Evolutionary conservation across 768 basidiomycete species (phyloP).

Genomic region (Auricularia heimuer): DNA sequence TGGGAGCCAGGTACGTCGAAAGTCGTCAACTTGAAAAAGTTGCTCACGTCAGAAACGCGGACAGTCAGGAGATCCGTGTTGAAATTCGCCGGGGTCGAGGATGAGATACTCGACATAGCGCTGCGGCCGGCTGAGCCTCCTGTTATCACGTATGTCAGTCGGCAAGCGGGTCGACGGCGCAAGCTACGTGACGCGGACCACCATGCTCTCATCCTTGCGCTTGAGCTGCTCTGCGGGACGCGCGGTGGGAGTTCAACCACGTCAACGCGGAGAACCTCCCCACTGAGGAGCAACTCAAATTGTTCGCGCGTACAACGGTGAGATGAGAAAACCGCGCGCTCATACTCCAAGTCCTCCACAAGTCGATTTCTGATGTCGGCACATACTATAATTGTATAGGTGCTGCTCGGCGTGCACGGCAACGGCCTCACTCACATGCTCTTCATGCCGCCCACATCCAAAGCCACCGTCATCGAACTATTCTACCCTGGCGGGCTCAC

Average conservation of each 20-base stretch:
- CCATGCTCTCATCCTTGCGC: constrained; percentile 32
- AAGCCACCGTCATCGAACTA: constrained; percentile 29
- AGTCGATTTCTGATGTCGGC: too few relatives aligned
- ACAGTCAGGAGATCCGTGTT: constrained; percentile 48
- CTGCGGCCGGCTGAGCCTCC: constrained; percentile 26
- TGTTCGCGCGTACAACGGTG: constrained; percentile 62
- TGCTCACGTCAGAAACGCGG: background rate
- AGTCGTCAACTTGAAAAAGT: background rate
- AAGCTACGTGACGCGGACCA: constrained; percentile 48
- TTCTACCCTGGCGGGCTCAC: constrained; percentile 30
- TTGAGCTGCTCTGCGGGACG: constrained; percentile 33
- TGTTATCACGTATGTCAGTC: constrained; percentile 63
- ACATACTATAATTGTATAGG: background rate
- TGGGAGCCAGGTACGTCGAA: constrained; percentile 15
- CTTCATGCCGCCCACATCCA: constrained; percentile 27
- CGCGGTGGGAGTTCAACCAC: constrained; percentile 50
- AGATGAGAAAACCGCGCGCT: background rate
- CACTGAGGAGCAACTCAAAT: constrained; percentile 64
- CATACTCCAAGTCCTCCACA: too few relatives aligned
- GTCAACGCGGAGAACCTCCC: constrained; percentile 54
- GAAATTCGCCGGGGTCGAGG: constrained; percentile 48
- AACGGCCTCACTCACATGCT: constrained; percentile 17
- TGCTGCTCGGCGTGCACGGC: constrained; percentile 4
- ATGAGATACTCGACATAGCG: constrained; percentile 21
- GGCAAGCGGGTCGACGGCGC: constrained; percentile 44